Conservation (phyloP, 257 asterid species). For the Primulina tabacum region DNA sequence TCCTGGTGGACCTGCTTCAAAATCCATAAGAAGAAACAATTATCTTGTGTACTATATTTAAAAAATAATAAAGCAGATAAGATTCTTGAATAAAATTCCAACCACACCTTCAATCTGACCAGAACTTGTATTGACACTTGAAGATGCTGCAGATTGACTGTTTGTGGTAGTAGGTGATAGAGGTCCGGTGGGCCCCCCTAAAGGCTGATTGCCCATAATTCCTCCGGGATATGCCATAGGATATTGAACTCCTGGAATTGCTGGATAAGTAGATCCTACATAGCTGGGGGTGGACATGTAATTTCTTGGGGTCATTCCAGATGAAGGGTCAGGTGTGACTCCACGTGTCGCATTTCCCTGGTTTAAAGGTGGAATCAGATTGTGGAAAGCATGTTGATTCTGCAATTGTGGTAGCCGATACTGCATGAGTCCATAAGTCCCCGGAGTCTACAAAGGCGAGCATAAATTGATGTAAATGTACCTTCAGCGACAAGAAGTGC, state of each 20-base stretch:
- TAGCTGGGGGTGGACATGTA: constrained; percentile 53
- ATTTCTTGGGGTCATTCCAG: constrained; percentile 67
- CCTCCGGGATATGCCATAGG: constrained; percentile 69
- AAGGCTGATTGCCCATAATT: constrained; percentile 27
- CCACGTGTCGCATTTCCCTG: constrained; percentile 68
- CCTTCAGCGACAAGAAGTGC: constrained; percentile 26
- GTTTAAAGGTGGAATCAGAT: constrained; percentile 58
- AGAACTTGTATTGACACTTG: constrained; percentile 72
- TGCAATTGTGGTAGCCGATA: constrained; percentile 76
- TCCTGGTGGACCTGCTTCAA: constrained; percentile 86
- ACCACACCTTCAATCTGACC: constrained; percentile 86
- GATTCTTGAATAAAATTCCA: constrained; percentile 19
- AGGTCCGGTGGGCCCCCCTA: too few relatives aligned
- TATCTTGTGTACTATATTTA: not conserved
- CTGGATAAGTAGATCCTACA: constrained; percentile 62
- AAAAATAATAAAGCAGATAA: constrained; percentile 4
- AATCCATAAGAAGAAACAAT: not conserved
- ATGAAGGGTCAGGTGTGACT: constrained; percentile 55
- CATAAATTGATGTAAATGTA: constrained; percentile 34
- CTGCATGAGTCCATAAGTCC: constrained; percentile 80
- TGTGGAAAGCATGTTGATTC: constrained; percentile 65
- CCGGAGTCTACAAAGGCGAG: constrained; percentile 59
- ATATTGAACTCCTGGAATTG: constrained; percentile 68
- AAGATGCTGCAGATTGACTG: constrained; percentile 81
- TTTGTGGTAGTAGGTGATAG: constrained; percentile 51